Base-by-base conservation (phyloP, 257 asterid species). In the Euphrasia confusa region DNA sequence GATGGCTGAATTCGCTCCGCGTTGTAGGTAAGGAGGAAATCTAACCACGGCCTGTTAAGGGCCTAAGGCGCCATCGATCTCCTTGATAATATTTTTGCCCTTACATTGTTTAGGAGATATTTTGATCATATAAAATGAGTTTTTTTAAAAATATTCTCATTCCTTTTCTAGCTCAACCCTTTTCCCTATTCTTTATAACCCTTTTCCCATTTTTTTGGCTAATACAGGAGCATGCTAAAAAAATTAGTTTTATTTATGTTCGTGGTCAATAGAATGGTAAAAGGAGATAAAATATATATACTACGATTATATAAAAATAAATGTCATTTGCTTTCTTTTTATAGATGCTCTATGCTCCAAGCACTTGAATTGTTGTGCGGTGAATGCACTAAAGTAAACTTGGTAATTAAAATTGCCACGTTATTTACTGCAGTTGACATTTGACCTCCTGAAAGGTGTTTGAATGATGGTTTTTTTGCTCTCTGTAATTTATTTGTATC, bases 401-500 rank as follows among this genome's bases (percentile, higher is more conserved):
- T 68, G n/a, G 14, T 8, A 12, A 6, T 5, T 10, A 63, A 63
- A 18, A 10, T 4, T 40, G 24, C 17, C 64, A 27, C 15, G 49
- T 32, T 57, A 26, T 15, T 65, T 60, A 40, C 54, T 42, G 33
- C 52, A 9, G 8, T 30, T 4, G 56, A 65, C 24, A 42, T 40
- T 39, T 21, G 44, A 61, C 64, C 60, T 60, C 2, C 33, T 40
- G 49, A 14, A 67, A 54, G 27, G 21, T 49, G 26, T 14, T 49
- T 26, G 54, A 4, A n/a, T 49, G 54, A 49, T 49, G 54, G 15
- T 45, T 45, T 2, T 2, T 30, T 35, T 35, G 40, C 40, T 35
- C 40, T 35, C 40, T 35, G 40, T 35, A 35, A 35, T 35, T 35
- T 35, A 35, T 35, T 35, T 35, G 0, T 7, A 35, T 35, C 40